Conservation (phyloP, 2,329 filamentous ascomycete species). For the Raffaelea deltoideospora region DNA sequence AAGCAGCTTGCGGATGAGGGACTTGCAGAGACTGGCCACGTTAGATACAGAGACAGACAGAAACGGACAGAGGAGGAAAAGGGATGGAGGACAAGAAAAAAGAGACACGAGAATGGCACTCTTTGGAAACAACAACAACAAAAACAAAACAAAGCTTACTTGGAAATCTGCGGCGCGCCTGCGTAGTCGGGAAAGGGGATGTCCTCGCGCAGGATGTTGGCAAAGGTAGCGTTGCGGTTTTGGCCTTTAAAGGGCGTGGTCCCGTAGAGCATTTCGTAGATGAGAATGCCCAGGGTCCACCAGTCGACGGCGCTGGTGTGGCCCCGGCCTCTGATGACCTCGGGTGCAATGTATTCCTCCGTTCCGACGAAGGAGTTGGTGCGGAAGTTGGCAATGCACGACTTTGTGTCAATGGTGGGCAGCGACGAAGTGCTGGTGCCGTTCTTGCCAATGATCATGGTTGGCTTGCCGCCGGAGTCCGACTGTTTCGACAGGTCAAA, state of each 20-base stretch:
- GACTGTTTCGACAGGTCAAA: slow-evolving; percentile 98
- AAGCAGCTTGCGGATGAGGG: slow-evolving; percentile 83
- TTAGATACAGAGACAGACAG: background rate
- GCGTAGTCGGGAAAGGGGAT: slow-evolving; percentile 89
- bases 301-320: slow-evolving; percentile 98
- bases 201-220: slow-evolving; percentile 90
- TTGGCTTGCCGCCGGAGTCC: slow-evolving; percentile 85
- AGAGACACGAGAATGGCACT: too few species aligned
- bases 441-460: slow-evolving; percentile 89
- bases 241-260: slow-evolving; percentile 99
- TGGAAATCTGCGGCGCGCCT: slow-evolving; percentile 72
- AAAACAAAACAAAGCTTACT: slow-evolving; percentile 42
- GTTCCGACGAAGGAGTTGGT: slow-evolving; percentile 98
- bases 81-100: background rate
- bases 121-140: too few species aligned
- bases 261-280: slow-evolving; percentile 98
- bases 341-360: slow-evolving; percentile 96
- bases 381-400: slow-evolving; percentile 93
- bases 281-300: slow-evolving; percentile 95
- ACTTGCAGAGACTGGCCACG: slow-evolving; percentile 69
- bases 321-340: slow-evolving; percentile 96
- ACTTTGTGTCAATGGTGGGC: slow-evolving; percentile 96
- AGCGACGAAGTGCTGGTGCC: slow-evolving; percentile 74
- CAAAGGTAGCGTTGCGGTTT: slow-evolving; percentile 95
- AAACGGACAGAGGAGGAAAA: background rate